A percentile compares a stretch with the other conserved stretches of the same genome.
Evolutionary conservation across 768 basidiomycete genomes (phyloP).

Genomic region (Ramaria rubella): DNA sequence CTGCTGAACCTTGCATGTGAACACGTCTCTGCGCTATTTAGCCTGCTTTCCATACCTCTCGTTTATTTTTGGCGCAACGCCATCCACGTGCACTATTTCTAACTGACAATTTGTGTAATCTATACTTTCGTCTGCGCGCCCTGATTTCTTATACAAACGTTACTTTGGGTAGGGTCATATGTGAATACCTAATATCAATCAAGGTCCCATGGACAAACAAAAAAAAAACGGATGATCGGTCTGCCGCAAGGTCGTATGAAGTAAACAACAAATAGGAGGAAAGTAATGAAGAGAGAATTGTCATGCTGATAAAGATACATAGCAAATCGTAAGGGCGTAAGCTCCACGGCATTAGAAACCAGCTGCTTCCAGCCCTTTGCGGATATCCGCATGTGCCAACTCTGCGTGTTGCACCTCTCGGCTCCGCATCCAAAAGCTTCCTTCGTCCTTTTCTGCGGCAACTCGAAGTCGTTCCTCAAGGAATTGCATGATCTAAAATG

Average conservation of each 20-base stretch:
- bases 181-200: not conserved
- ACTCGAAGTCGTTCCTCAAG: constrained; percentile 41
- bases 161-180: not conserved
- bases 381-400: constrained; percentile 54
- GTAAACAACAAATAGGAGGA: no score
- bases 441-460: constrained; percentile 36
- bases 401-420: constrained; percentile 55
- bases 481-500: constrained; percentile 33
- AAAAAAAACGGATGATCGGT: not conserved
- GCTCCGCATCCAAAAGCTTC: constrained; percentile 53
- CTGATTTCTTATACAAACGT: no score
- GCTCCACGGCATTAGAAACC: constrained; percentile 49
- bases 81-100: not conserved
- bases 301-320: no score
- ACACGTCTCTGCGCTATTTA: not conserved
- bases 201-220: not conserved
- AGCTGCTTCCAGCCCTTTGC: constrained; percentile 60
- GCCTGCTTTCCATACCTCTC: constrained; percentile 6
- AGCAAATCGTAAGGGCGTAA: no score
- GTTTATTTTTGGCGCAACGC: constrained; percentile 7
- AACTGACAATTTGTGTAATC: not conserved
- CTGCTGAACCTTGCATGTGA: constrained; percentile 40
- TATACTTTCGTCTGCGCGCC: not conserved
- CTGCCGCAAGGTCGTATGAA: not conserved
- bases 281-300: no score